These are phyloP conservation scores for Phytopythium cucurbitacearum DNA, from an alignment of 352 stramenopile species.

Conservation along the genomic window DNA sequence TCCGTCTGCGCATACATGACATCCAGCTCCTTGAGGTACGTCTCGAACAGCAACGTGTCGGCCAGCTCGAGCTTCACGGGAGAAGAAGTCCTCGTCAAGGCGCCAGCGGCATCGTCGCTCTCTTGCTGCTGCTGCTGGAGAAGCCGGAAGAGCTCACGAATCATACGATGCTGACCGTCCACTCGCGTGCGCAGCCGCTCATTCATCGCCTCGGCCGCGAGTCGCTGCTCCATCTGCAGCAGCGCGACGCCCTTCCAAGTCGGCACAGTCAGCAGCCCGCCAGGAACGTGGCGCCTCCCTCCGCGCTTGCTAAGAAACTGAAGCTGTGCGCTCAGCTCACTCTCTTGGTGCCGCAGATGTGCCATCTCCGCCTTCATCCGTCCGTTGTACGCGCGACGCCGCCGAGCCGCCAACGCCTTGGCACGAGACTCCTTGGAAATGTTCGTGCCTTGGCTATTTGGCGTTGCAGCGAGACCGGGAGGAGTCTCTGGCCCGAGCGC, in stretches of 20 bases:
- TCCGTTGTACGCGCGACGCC: slow-evolving; percentile 14
- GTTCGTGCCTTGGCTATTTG: neutral
- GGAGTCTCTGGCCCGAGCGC: no score
- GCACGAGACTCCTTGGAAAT: neutral
- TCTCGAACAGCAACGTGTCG: slow-evolving; percentile 11
- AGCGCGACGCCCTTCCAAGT: slow-evolving; percentile 16
- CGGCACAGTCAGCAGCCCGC: slow-evolving; percentile 5
- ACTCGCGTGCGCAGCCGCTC: slow-evolving; percentile 14
- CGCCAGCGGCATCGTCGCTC: slow-evolving; percentile 3
- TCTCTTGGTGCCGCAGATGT: slow-evolving; percentile 9
- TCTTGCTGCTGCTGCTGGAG: slow-evolving; percentile 13
- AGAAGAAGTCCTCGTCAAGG: neutral
- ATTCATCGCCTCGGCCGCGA: slow-evolving; percentile 19
- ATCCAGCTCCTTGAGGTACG: slow-evolving; percentile 20
- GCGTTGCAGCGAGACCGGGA: neutral
- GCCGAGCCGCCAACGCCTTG: slow-evolving; percentile 8
- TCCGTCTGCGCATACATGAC: slow-evolving; percentile 19
- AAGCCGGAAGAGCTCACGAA: slow-evolving; percentile 19
- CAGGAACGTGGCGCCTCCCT: neutral
- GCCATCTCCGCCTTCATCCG: slow-evolving; percentile 13
- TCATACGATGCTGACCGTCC: slow-evolving; percentile 15
- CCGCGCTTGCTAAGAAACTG: neutral
- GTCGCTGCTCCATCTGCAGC: slow-evolving; percentile 17
- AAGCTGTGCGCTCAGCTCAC: slow-evolving; percentile 10
- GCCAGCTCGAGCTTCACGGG: neutral